A percentile compares a stretch with the other conserved stretches of the same genome.
Evolutionary conservation across 768 basidiomycete genomes (phyloP).

Genomic region (Lentinus brumalis): DNA sequence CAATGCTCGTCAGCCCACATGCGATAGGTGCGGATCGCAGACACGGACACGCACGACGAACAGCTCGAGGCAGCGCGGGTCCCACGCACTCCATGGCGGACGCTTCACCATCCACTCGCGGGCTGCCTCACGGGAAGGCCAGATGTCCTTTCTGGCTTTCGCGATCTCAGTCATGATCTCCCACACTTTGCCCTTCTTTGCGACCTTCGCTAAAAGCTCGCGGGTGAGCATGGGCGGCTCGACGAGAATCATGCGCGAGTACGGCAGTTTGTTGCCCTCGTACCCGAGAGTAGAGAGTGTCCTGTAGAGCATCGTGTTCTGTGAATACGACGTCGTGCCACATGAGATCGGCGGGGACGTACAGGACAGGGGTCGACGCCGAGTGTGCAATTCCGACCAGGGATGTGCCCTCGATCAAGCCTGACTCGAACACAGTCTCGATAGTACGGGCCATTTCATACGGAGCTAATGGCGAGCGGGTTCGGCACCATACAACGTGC

Average conservation of each 20-base stretch:
- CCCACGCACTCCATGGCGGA: conserved; percentile 12
- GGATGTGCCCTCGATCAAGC: not conserved
- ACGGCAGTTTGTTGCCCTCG: conserved; percentile 1
- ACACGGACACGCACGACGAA: no score
- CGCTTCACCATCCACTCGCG: conserved; percentile 10
- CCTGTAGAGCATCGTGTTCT: not conserved
- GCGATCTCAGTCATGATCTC: not conserved
- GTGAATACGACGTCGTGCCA: no score
- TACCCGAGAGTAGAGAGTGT: not conserved
- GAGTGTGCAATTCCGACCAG: not conserved
- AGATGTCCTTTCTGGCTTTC: conserved; percentile 10
- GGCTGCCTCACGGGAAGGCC: conserved; percentile 13
- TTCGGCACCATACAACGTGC: no score
- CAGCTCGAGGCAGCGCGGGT: not conserved
- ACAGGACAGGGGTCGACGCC: not conserved
- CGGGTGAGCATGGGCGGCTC: conserved; percentile 16
- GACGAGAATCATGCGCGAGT: conserved; percentile 10
- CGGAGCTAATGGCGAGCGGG: not conserved
- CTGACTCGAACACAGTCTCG: not conserved
- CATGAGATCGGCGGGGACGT: no score
- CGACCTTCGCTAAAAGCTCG: not conserved
- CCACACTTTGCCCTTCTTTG: not conserved
- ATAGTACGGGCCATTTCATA: not conserved
- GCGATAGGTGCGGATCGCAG: no score
- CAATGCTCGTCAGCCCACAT: not conserved